Conservation (phyloP, 305 asterid genomes). For the Fraxinus albicans region DNA sequence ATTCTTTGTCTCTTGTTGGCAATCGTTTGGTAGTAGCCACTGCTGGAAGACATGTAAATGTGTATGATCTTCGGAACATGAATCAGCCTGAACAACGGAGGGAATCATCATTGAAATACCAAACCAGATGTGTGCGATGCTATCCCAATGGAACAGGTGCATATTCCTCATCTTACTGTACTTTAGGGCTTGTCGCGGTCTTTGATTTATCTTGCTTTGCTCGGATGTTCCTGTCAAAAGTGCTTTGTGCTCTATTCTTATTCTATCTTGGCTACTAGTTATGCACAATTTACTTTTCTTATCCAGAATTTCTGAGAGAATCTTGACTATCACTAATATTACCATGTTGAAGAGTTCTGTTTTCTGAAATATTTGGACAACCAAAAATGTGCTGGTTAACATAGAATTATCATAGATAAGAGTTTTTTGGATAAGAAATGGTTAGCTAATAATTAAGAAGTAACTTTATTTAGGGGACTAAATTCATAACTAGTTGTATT, state of each 20-base stretch:
- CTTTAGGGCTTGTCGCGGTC: not conserved
- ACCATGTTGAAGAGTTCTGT: not conserved
- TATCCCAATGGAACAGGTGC: conserved; percentile 97
- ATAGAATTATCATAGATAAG: not conserved
- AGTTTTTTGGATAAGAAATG: not conserved
- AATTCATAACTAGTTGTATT: not conserved
- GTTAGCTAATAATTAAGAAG: not conserved
- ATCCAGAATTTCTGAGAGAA: conserved; percentile 3
- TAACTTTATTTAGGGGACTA: not conserved
- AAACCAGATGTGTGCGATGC: conserved; percentile 89
- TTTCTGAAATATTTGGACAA: not conserved
- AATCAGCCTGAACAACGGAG: conserved; percentile 91
- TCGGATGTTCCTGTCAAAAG: not conserved
- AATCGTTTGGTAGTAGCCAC: conserved; percentile 90
- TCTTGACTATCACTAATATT: not conserved
- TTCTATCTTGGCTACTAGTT: not conserved
- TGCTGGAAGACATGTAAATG: conserved; percentile 96
- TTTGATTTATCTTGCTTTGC: conserved; percentile 9
- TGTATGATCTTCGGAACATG: conserved; percentile 91
- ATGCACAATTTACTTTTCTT: not conserved
- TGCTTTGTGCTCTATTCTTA: not conserved
- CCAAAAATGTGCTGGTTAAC: not conserved
- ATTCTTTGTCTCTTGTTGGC: conserved; percentile 86
- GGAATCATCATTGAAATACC: conserved; percentile 93
- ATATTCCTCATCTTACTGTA: conserved; percentile 19